A percentile compares a stretch with the other conserved stretches of the same genome.
Evolutionary conservation across 768 basidiomycete genomes (phyloP).

Genomic region (Mycena capillaripes): DNA sequence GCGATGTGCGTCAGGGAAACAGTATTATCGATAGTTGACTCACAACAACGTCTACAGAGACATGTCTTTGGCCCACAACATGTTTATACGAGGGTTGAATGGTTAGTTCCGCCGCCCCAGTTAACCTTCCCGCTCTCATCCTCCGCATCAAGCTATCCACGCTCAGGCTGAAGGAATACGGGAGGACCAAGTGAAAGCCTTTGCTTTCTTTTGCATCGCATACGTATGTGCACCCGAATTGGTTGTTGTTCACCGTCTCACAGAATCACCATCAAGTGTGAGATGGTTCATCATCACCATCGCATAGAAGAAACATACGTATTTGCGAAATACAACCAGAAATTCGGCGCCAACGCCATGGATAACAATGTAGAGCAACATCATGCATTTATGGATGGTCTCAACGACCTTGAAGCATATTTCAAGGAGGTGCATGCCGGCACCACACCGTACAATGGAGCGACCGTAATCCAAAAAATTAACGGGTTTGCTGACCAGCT

Average conservation of each 20-base stretch:
- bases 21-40: neutral
- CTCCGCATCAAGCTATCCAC: too few species aligned
- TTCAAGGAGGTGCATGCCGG: conserved; percentile 72
- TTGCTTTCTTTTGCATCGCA: conserved; percentile 44
- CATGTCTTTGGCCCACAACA: conserved; percentile 48
- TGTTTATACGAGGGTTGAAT: conserved; percentile 46
- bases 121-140: too few species aligned
- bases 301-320: conserved; percentile 44
- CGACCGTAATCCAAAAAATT: conserved; percentile 40
- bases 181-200: conserved; percentile 42
- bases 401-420: conserved; percentile 42
- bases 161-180: conserved; percentile 41
- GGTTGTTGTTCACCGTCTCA: neutral
- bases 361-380: conserved; percentile 45
- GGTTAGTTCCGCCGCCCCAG: too few species aligned
- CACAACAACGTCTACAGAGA: conserved; percentile 35
- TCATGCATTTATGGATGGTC: conserved; percentile 41
- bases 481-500: conserved; percentile 45
- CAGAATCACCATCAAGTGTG: conserved; percentile 27
- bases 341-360: conserved; percentile 43
- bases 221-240: conserved; percentile 34
- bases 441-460: conserved; percentile 65
- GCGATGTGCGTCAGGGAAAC: conserved; percentile 48
- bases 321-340: conserved; percentile 45
- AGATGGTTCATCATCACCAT: conserved; percentile 48